phyloP scores from a whole-genome alignment of 2,329 filamentous ascomycete species.

The Scedosporium apiospermum region DNA sequence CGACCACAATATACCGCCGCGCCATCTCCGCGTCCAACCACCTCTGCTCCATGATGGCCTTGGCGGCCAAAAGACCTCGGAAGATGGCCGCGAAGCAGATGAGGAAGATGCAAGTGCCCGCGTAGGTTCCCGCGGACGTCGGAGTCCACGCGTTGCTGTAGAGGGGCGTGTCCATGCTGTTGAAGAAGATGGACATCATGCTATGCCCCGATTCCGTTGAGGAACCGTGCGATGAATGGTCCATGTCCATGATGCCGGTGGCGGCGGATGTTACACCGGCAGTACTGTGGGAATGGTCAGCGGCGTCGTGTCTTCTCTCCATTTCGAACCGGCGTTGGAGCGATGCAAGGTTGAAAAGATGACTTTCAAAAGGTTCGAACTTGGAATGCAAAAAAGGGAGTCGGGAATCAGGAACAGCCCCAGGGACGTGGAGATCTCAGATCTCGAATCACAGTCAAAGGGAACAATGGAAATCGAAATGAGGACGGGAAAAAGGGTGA shows the following conservation, averaged over 20 bases:
- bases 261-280: neutral
- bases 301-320: constrained; percentile 8
- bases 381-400: neutral
- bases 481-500: neutral
- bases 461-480: neutral
- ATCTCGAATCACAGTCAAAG: neutral
- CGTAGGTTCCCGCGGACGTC: constrained; percentile 59
- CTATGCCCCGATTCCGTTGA: constrained; percentile 8
- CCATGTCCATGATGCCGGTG: neutral
- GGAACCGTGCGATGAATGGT: constrained; percentile 5
- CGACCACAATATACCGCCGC: constrained; percentile 68
- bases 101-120: constrained; percentile 86
- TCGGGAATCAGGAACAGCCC: neutral
- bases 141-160: constrained; percentile 67
- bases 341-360: neutral
- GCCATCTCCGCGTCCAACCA: constrained; percentile 66
- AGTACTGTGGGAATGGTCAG: neutral
- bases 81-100: constrained; percentile 63
- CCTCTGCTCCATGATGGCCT: constrained; percentile 49
- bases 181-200: constrained; percentile 54
- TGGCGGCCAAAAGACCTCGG: constrained; percentile 63
- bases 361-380: neutral
- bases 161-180: constrained; percentile 35
- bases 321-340: neutral
- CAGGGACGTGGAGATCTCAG: neutral